Evolutionary conservation across 768 basidiomycete genomes (phyloP), one percentile per base, ranked within the genome.

Genomic region (Artomyces pyxidatus): DNA sequence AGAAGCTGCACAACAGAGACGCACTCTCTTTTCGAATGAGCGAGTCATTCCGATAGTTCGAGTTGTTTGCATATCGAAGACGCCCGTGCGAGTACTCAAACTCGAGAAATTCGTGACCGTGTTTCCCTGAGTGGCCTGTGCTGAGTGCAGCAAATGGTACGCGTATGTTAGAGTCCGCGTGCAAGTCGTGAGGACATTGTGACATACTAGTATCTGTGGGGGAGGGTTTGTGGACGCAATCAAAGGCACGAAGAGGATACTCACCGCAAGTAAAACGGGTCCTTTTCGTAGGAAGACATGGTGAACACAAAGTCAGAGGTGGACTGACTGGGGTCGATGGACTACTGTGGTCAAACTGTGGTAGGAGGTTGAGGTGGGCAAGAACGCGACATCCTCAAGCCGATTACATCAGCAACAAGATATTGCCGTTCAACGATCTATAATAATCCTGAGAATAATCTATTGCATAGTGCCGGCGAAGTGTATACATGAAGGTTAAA

Each of bases 11-110:
- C 35, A 46, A 47, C n/a, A n/a, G 11, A 17, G 8, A 77, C 91
- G 60, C 58, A 96, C 94, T 96, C 70, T 99, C 96, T 88, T 98
- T 98, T 53, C 95, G 81, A 64, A 99, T 98, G 42, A 99, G 71
- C 65, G 85, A 88, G 70, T 99, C 96, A 60, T 98, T 98, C 27
- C 96, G 74, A 70, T 99, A 99, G 69, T 99, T 99, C 9, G 95
- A 97, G 74, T 98, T 98, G 74, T 98, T 95, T 53, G 96, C 96
- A 65, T 98, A 99, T 57, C 96, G 81, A 48, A 98, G 77, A 56
- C 95, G 85, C 32, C 95, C 95, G 71, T 94, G 89, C 12, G 90
- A 87, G 71, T 97, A 97, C 67, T 98, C 95, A 60, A 98, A 99
- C 65, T 99, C 95, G 40, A 99, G 76, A 66, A 98, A 98, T 66